Conservation (phyloP, 345 rosid genomes). For the Schrenkiella parvula region DNA sequence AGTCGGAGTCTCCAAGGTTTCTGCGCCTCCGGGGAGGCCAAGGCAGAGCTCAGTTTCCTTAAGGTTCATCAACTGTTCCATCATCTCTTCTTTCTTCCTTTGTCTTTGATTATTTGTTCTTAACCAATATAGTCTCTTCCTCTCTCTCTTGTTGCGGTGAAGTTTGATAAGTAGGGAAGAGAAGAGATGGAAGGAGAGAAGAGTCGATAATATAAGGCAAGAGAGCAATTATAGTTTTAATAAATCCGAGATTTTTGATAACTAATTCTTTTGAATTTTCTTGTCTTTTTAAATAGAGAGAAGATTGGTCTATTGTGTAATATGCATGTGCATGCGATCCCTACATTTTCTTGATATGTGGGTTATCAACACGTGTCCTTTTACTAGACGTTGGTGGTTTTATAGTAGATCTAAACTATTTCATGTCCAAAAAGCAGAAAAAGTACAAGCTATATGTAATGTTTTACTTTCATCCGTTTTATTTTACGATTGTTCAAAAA, state of each 20-base stretch:
- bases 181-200: neutral
- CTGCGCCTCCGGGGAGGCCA: slow-evolving; percentile 52
- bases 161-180: slow-evolving; percentile 18
- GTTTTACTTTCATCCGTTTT: neutral
- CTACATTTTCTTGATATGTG: slow-evolving; percentile 2
- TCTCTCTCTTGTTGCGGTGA: slow-evolving; percentile 1
- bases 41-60: slow-evolving; percentile 76
- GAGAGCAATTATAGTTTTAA: neutral
- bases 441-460: neutral
- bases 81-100: neutral
- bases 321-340: slow-evolving; percentile 23
- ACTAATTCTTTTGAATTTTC: neutral
- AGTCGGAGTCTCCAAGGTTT: slow-evolving; percentile 16
- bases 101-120: neutral
- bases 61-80: slow-evolving; percentile 36
- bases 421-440: neutral
- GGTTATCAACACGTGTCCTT: slow-evolving; percentile 7
- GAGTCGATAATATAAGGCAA: slow-evolving; percentile 1
- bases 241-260: neutral
- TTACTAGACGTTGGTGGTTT: neutral
- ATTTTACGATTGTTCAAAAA: neutral
- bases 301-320: neutral
- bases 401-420: neutral
- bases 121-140: neutral
- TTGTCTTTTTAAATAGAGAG: neutral